Evolutionary conservation across 176 grass and related monocot genomes (phyloP), one percentile per base, ranked within the genome.

Genomic region (Carex kokanica): DNA sequence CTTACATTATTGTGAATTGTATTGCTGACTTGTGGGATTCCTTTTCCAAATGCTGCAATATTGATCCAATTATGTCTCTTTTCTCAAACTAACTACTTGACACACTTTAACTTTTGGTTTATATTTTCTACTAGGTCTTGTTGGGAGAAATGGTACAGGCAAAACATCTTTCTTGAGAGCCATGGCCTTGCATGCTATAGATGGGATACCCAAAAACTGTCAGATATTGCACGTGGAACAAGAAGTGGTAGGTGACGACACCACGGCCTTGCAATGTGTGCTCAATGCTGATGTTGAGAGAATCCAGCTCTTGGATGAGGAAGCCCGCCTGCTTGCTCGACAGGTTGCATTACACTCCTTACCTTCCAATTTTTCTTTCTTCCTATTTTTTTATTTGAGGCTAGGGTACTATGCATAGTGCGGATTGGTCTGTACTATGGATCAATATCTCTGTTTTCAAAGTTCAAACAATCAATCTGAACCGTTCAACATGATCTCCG

Each of bases 171-270:
- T 98, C 58, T 88, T 98, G 29, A 92, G 95, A 84, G 88, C 92
- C 58, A 98, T 98, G 95, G 95, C 95, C 0, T 38, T 91, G 80
- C 92, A 98, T 91, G 88, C 86, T 45, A 94, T 98, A 85, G 95
- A 94, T 84, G 95, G 95, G 71, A 94, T 98, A 85, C 95, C 95
- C n/a, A 94, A 90, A 78, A 98, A 94, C 79, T 98, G 95, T 60
- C 95, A 98, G 77, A 98, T 98, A 91, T 93, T 98, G 81, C 95
- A 98, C 64, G 95, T 98, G 41, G 95, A 98, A 41, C 95, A 94
- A 94, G 95, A 98, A 87, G 95, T 98, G 32, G 79, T 69, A 2
- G 95, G 95, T 68, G 95, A 94, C 38, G 87, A 92, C 62, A 93
- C 89, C 27, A 87, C 73, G 43, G 90, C 95, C 68, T 82, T 98